A percentile compares a stretch with the other conserved stretches of the same genome.
Evolutionary conservation across 192 early-diverging fungal species (phyloP).

Genomic region (Coemansia sp.): DNA sequence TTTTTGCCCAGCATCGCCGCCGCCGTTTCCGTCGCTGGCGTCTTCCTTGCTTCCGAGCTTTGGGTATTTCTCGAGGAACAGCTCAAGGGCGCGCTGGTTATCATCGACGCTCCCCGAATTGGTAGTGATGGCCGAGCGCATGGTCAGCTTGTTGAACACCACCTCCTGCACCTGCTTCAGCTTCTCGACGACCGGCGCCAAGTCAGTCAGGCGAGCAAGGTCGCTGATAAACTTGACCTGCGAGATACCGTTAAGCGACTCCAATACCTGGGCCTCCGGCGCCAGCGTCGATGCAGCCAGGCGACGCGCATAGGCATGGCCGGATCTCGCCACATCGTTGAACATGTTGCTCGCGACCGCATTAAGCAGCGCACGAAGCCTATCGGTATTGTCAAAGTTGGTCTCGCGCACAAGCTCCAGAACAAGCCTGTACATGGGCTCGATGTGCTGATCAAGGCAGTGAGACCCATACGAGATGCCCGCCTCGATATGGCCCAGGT

Average conservation of each 20-base stretch:
- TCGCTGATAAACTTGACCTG: slow-evolving; percentile 81
- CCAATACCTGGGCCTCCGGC: slow-evolving; percentile 52
- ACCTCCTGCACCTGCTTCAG: slow-evolving; percentile 53
- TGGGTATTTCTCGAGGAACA: slow-evolving; percentile 26
- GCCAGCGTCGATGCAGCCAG: slow-evolving; percentile 64
- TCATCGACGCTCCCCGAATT: slow-evolving; percentile 25
- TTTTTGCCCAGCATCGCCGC: neutral
- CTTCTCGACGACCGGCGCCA: slow-evolving; percentile 60
- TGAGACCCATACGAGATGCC: slow-evolving; percentile 63
- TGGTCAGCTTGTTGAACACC: slow-evolving; percentile 38
- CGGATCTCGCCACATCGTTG: slow-evolving; percentile 76
- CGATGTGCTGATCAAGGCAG: slow-evolving; percentile 71
- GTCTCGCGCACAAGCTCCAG: slow-evolving; percentile 68
- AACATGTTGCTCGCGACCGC: slow-evolving; percentile 68
- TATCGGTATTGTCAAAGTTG: slow-evolving; percentile 66
- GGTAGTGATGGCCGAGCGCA: slow-evolving; percentile 46
- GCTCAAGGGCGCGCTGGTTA: slow-evolving; percentile 39
- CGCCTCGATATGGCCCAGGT: slow-evolving; percentile 62
- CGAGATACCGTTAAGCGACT: slow-evolving; percentile 55
- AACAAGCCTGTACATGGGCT: slow-evolving; percentile 70
- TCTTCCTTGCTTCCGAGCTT: neutral
- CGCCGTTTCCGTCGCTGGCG: neutral
- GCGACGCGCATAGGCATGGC: slow-evolving; percentile 77
- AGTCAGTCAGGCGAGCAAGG: slow-evolving; percentile 60
- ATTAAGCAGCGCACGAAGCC: slow-evolving; percentile 72